Percentiles rank a stretch among this genome's conserved stretches.
Evolutionary conservation across 2,329 filamentous ascomycete species (phyloP).

Genomic region (Sarocladiaceae sp.): DNA sequence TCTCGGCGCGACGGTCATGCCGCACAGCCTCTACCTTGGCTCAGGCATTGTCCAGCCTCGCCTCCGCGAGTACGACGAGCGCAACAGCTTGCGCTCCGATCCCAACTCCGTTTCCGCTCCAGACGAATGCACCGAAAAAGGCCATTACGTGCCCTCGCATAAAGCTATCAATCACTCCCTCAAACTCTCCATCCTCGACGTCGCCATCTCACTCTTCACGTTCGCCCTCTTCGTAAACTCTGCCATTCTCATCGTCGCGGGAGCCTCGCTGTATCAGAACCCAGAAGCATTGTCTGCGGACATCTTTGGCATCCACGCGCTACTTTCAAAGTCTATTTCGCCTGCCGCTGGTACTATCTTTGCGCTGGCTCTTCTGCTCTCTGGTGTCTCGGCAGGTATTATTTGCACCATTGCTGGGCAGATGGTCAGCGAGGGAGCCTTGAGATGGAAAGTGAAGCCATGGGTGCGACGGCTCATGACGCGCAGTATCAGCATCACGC

Average conservation of each 20-base stretch:
- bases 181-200: conserved; percentile 68
- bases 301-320: conserved; percentile 71
- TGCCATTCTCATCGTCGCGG: conserved; percentile 77
- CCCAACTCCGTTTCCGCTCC: conserved; percentile 23
- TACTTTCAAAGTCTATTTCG: conserved; percentile 66
- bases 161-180: conserved; percentile 70
- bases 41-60: conserved; percentile 66
- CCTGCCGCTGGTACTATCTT: conserved; percentile 80
- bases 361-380: conserved; percentile 74
- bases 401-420: conserved; percentile 88
- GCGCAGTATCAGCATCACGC: conserved; percentile 74
- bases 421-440: conserved; percentile 58
- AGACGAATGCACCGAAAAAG: conserved; percentile 37
- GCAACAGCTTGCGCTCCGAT: conserved; percentile 43
- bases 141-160: conserved; percentile 66
- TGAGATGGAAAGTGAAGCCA: conserved; percentile 66
- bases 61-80: conserved; percentile 53
- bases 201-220: conserved; percentile 70
- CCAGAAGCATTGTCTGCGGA: conserved; percentile 48
- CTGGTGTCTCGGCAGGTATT: conserved; percentile 76
- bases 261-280: conserved; percentile 66
- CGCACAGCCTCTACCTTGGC: conserved; percentile 64
- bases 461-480: conserved; percentile 68
- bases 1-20: conserved; percentile 72
- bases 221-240: conserved; percentile 84